Percentiles rank a stretch among this genome's conserved stretches.
phyloP scores from a whole-genome alignment of 2,329 filamentous ascomycete genomes.

The Hortaea werneckii region DNA sequence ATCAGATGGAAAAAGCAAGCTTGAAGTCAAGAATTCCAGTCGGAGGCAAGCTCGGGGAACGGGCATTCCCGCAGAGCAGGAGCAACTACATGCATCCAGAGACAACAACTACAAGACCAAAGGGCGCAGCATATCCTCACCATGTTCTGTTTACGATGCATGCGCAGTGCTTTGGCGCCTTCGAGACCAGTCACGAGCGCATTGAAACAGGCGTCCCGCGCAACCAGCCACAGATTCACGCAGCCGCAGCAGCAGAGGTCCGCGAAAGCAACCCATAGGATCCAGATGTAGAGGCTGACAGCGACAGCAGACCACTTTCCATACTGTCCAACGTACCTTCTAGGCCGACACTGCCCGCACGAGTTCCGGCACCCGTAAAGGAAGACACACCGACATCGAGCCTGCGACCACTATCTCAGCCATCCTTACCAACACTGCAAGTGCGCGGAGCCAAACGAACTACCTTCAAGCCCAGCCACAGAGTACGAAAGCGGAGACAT shows the following conservation, averaged over 20 bases:
- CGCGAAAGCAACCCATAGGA: background rate
- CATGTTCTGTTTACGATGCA: slow-evolving; percentile 12
- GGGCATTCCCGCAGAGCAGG: too few species aligned
- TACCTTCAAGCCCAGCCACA: slow-evolving; percentile 49
- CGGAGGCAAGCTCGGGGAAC: too few species aligned
- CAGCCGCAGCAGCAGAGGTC: slow-evolving; percentile 3
- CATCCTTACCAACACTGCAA: slow-evolving; percentile 27
- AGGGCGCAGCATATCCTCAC: background rate
- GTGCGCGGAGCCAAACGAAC: slow-evolving; percentile 39
- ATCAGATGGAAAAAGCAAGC: too few species aligned
- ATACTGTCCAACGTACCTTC: slow-evolving; percentile 7
- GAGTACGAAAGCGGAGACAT: slow-evolving; percentile 51
- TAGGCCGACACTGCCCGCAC: slow-evolving; percentile 4
- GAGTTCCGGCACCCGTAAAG: background rate
- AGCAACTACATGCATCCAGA: too few species aligned
- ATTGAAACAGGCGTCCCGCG: slow-evolving; percentile 1
- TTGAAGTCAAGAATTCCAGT: too few species aligned
- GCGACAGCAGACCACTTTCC: slow-evolving; percentile 7
- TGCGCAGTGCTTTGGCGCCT: slow-evolving; percentile 6
- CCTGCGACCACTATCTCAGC: slow-evolving; percentile 4
- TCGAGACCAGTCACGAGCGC: background rate
- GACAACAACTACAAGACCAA: too few species aligned
- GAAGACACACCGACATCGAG: slow-evolving; percentile 6
- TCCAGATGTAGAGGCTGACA: background rate
- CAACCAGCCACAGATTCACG: background rate